Base-by-base conservation (phyloP, 768 basidiomycete genomes). In the Boletales sp. region DNA sequence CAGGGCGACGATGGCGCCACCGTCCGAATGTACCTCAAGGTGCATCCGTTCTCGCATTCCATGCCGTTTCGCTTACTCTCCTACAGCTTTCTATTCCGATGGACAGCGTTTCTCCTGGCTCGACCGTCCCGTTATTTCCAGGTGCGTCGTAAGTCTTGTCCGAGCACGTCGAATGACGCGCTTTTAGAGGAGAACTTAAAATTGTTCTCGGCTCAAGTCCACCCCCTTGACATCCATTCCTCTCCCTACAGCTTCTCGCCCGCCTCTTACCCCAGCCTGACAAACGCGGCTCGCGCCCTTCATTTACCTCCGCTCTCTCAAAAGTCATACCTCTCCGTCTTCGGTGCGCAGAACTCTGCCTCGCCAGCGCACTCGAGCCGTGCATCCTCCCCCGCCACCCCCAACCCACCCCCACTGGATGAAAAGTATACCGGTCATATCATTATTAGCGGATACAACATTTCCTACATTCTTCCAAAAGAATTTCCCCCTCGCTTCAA, bases 21-120 rank as follows among this genome's bases (percentile, higher is more conserved):
- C 15, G 78, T 90, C 44, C 83, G 76, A 56, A 82, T 90, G 76
- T 90, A 87, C 68, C 75, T 91, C 56, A 90, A 87, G 75, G 88
- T 86, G 51, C 40, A 67, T 59, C 43, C 56, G 47, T 27, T 17
- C 40, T 40, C 27, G 15, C 2, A 7, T 32, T 2, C n/a, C 17
- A 1, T 24, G 13, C 32, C n/a, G 30, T 19, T 11, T 18, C 45
- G 46, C 43, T 57, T 6, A 61, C 49, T 11, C n/a, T 24, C 8
- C 5, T 29, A 13, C 13, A 87, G 86, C 74, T 89, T 47, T 74
- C 85, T 21, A 54, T 90, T 18, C 86, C 87, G n/a, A 59, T 82
- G 48, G 87, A 89, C 42, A 77, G 65, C 45, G 70, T 84, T 8
- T 74, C 74, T 18, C 83, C 86, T n/a, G 87, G 86, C 30, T 75